Evolutionary conservation across 371 early-diverging fungal genomes (phyloP).

Genomic region (Mortierella sp.): DNA sequence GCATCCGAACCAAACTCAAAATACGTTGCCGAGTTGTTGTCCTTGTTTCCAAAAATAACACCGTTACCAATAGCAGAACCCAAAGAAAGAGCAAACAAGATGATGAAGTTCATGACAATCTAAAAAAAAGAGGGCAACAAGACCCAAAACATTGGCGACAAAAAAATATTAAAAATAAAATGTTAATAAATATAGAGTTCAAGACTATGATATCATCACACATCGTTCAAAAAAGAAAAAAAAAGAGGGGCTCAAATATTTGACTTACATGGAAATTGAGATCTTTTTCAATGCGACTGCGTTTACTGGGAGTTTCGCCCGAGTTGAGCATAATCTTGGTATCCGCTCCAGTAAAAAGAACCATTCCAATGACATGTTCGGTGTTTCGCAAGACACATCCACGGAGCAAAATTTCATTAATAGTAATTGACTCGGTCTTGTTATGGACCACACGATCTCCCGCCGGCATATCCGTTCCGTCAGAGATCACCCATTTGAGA

Average conservation of each 20-base stretch:
- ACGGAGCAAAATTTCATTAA: conserved; percentile 88
- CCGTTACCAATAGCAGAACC: conserved; percentile 72
- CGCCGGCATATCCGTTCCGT: conserved; percentile 46
- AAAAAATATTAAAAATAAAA: neutral
- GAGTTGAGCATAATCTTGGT: conserved; percentile 93
- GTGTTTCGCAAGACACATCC: conserved; percentile 96
- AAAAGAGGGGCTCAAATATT: too few relatives aligned
- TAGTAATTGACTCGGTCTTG: conserved; percentile 77
- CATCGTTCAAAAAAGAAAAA: too few relatives aligned
- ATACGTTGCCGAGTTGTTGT: conserved; percentile 51
- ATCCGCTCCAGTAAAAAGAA: conserved; percentile 89
- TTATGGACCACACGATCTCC: conserved; percentile 53
- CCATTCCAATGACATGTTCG: conserved; percentile 84
- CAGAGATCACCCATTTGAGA: conserved; percentile 61
- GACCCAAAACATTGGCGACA: too few relatives aligned
- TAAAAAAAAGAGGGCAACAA: conserved; percentile 12
- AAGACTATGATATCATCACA: too few relatives aligned
- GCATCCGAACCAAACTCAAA: conserved; percentile 57
- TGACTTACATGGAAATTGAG: conserved; percentile 90
- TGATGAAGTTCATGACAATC: conserved; percentile 69
- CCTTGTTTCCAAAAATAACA: conserved; percentile 62
- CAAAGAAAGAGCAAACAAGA: conserved; percentile 71
- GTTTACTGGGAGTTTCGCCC: conserved; percentile 93
- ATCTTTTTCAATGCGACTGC: conserved; percentile 92
- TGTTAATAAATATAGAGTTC: neutral